phyloP scores from a whole-genome alignment of 106 monocot genomes.

The Agapanthus africanus region DNA sequence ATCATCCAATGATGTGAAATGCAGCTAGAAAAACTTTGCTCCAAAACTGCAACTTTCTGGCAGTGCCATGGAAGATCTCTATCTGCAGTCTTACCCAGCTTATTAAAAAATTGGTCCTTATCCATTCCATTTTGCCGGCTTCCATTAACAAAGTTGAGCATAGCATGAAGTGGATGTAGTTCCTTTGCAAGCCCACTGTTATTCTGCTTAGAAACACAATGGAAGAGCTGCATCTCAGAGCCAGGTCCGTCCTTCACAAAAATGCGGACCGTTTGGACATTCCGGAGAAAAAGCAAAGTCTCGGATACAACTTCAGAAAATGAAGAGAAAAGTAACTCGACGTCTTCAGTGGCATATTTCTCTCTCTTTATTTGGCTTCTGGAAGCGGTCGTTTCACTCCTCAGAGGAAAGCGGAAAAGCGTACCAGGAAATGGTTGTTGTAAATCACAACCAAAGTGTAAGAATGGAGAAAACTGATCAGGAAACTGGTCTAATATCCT shows the following conservation, averaged over 20 bases:
- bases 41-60: constrained; percentile 62
- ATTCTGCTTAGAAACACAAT: constrained; percentile 59
- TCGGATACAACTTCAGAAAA: constrained; percentile 78
- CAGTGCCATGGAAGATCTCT: constrained; percentile 81
- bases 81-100: constrained; percentile 63
- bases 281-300: constrained; percentile 75
- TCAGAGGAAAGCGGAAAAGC: constrained; percentile 92
- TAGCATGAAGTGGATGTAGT: constrained; percentile 43
- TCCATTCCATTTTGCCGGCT: constrained; percentile 44
- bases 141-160: constrained; percentile 79
- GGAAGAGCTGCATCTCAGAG: constrained; percentile 68
- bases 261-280: constrained; percentile 58
- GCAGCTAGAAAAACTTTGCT: constrained; percentile 31
- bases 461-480: constrained; percentile 94
- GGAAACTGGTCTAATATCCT: constrained; percentile 92
- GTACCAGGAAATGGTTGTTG: constrained; percentile 85
- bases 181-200: constrained; percentile 34
- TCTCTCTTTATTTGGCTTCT: constrained; percentile 97
- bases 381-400: constrained; percentile 68
- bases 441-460: constrained; percentile 95
- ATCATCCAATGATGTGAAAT: constrained; percentile 64
- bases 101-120: constrained; percentile 70
- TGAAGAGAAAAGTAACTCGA: constrained; percentile 67
- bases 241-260: constrained; percentile 66
- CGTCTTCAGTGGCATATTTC: constrained; percentile 89